These are phyloP conservation scores for Physocladia obscura DNA, from an alignment of 192 early-diverging fungal species.

Conservation along the genomic window DNA sequence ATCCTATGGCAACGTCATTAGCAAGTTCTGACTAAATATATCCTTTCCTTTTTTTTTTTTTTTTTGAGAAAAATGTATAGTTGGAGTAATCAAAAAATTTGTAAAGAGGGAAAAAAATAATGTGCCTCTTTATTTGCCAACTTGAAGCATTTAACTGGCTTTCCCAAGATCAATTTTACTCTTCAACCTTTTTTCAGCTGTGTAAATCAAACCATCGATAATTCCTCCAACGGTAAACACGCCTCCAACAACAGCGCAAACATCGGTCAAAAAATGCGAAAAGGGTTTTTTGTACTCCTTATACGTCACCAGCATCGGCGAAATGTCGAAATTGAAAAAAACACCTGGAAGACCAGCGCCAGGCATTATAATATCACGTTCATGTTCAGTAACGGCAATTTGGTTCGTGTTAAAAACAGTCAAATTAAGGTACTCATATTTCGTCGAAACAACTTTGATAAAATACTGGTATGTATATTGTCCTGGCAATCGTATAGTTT, in stretches of 20 bases:
- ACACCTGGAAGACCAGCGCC: slow-evolving; percentile 61
- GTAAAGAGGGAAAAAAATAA: neutral
- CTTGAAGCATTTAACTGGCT: neutral
- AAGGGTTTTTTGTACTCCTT: slow-evolving; percentile 78
- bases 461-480: slow-evolving; percentile 86
- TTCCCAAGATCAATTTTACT: slow-evolving; percentile 85
- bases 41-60: neutral
- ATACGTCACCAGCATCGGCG: slow-evolving; percentile 92
- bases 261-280: slow-evolving; percentile 81
- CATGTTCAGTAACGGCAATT: slow-evolving; percentile 90
- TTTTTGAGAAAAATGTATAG: neutral
- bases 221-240: slow-evolving; percentile 94
- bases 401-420: slow-evolving; percentile 82
- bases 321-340: slow-evolving; percentile 93
- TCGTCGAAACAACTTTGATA: slow-evolving; percentile 88
- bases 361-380: slow-evolving; percentile 55
- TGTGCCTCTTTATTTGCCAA: neutral
- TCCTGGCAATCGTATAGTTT: slow-evolving; percentile 15
- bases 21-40: slow-evolving; percentile 3
- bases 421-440: slow-evolving; percentile 70
- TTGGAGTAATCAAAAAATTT: neutral
- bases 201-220: slow-evolving; percentile 82
- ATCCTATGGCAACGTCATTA: neutral
- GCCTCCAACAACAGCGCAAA: slow-evolving; percentile 92
- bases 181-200: slow-evolving; percentile 75